These are phyloP conservation scores for Saturnispora gosingensis DNA, from an alignment of 805 yeast genomes.

Conservation along the genomic window DNA sequence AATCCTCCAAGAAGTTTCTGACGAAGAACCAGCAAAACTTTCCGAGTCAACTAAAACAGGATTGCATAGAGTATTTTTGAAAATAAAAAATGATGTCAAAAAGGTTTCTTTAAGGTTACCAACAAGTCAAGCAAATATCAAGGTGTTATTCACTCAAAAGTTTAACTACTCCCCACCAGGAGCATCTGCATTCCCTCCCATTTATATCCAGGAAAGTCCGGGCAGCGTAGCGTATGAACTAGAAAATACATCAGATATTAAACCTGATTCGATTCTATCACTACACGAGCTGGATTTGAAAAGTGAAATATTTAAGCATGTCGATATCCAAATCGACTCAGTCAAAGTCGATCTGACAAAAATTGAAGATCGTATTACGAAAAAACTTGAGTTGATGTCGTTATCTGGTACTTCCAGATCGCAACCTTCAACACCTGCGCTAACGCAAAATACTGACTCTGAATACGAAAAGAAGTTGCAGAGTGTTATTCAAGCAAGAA, in stretches of 20 bases:
- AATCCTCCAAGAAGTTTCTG: background rate
- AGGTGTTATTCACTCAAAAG: slow-evolving; percentile 74
- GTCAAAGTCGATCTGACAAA: slow-evolving; percentile 22
- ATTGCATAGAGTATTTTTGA: slow-evolving; percentile 35
- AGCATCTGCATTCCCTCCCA: slow-evolving; percentile 53
- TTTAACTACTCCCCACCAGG: slow-evolving; percentile 66
- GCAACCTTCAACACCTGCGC: background rate
- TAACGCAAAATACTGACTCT: slow-evolving; percentile 5
- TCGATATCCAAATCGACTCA: slow-evolving; percentile 22
- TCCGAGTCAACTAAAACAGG: background rate
- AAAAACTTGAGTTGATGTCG: slow-evolving; percentile 16
- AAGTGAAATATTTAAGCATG: slow-evolving; percentile 17
- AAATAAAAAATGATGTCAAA: slow-evolving; percentile 44
- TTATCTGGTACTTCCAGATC: slow-evolving; percentile 2
- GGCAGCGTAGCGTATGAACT: slow-evolving; percentile 65
- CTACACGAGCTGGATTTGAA: slow-evolving; percentile 38
- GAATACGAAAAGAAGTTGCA: slow-evolving; percentile 11
- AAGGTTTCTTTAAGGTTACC: slow-evolving; percentile 40
- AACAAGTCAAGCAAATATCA: slow-evolving; percentile 41
- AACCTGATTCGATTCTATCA: slow-evolving; percentile 49
- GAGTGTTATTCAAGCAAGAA: slow-evolving; percentile 6
- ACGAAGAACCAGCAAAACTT: background rate
- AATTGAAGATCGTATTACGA: slow-evolving; percentile 20
- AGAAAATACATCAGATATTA: slow-evolving; percentile 63
- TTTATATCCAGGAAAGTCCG: slow-evolving; percentile 57